Conservation (phyloP, 768 basidiomycete species). For the Gelatoporia subvermispora region DNA sequence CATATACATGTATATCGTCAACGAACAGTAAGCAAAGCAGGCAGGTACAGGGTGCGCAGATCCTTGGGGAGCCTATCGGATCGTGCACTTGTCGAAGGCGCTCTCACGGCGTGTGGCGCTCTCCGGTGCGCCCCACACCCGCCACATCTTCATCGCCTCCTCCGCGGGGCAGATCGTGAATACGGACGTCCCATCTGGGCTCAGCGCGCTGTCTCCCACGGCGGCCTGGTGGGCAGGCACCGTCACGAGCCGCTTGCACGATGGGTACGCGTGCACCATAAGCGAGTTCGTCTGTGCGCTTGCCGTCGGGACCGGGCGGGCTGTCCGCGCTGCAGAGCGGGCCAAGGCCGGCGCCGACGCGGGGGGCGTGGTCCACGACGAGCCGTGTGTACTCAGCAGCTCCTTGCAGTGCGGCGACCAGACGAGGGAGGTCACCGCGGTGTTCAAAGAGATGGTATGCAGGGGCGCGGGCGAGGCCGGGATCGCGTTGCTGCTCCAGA, state of each 20-base stretch:
- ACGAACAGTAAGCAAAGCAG: not conserved
- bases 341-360: slow-evolving; percentile 3
- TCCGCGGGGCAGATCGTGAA: slow-evolving; percentile 63
- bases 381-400: slow-evolving; percentile 56
- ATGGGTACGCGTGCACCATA: slow-evolving; percentile 52
- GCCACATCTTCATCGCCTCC: slow-evolving; percentile 71
- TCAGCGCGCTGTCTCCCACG: slow-evolving; percentile 57
- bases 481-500: slow-evolving; percentile 47
- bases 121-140: slow-evolving; percentile 46
- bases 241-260: slow-evolving; percentile 44
- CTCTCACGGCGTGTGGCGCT: slow-evolving; percentile 32
- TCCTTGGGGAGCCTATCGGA: slow-evolving; percentile 27
- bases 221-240: slow-evolving; percentile 50
- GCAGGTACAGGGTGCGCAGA: not conserved
- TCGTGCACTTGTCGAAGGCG: slow-evolving; percentile 42
- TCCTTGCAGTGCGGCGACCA: slow-evolving; percentile 59
- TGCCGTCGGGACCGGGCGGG: slow-evolving; percentile 10
- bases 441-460: slow-evolving; percentile 37
- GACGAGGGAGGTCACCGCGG: slow-evolving; percentile 56
- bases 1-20: too few relatives aligned
- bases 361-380: slow-evolving; percentile 31
- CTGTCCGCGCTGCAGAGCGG: not conserved
- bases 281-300: slow-evolving; percentile 35
- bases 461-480: slow-evolving; percentile 44
- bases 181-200: slow-evolving; percentile 56